Evolutionary conservation across 148 eudicot species (phyloP).

Genomic region (Suaeda aralocaspica): DNA sequence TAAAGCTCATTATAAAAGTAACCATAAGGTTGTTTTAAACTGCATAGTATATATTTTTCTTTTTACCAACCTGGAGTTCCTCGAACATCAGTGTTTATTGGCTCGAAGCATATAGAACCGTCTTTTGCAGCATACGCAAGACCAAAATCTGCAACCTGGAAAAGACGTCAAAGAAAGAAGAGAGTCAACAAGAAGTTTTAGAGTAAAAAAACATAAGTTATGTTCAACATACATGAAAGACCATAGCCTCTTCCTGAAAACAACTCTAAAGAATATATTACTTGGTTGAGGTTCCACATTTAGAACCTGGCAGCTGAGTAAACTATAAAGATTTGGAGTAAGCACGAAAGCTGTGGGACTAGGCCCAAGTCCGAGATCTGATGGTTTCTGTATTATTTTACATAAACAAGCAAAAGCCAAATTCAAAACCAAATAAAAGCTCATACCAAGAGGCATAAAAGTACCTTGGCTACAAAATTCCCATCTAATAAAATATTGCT

Average conservation of each 20-base stretch:
- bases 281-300: not conserved
- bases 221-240: not conserved
- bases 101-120: slow-evolving; percentile 87
- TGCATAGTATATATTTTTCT: not conserved
- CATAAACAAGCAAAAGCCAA: slow-evolving; percentile 1
- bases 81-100: slow-evolving; percentile 80
- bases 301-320: too few species aligned
- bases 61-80: slow-evolving; percentile 82
- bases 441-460: slow-evolving; percentile 9
- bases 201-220: not conserved
- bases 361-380: not conserved
- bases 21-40: not conserved
- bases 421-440: not conserved
- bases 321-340: too few species aligned
- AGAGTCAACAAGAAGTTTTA: not conserved
- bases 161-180: slow-evolving; percentile 7
- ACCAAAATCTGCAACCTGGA: slow-evolving; percentile 95
- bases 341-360: not conserved
- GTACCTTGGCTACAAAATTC: slow-evolving; percentile 83
- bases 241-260: not conserved
- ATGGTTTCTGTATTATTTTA: not conserved
- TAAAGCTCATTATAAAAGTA: not conserved
- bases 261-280: not conserved
- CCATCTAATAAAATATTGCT: slow-evolving; percentile 91
- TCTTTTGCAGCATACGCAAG: slow-evolving; percentile 88